Conservation (phyloP, 2,329 filamentous ascomycete species). For the Corynespora cassiicola region DNA sequence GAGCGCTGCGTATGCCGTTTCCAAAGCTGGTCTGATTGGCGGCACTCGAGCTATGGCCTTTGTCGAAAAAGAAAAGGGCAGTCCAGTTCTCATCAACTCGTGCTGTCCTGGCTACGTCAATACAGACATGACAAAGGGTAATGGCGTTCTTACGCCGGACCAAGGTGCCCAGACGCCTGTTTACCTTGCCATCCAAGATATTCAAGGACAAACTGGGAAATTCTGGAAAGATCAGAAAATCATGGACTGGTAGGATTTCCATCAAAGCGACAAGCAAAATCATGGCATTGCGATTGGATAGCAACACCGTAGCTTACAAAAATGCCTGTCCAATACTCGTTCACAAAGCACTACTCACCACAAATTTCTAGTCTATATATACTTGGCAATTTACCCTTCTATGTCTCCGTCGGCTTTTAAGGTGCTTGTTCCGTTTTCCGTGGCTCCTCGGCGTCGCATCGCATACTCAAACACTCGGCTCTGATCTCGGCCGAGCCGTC, state of each 20-base stretch:
- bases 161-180: slow-evolving; percentile 55
- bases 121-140: slow-evolving; percentile 56
- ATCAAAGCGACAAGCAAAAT: too few relatives aligned
- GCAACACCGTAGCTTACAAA: too few relatives aligned
- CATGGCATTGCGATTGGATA: too few relatives aligned
- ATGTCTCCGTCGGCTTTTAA: too few relatives aligned
- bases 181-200: slow-evolving; percentile 49
- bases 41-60: slow-evolving; percentile 48
- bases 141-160: slow-evolving; percentile 46
- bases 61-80: slow-evolving; percentile 40
- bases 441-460: too few relatives aligned
- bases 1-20: slow-evolving; percentile 57
- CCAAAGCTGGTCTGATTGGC: slow-evolving; percentile 53
- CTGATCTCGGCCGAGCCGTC: too few relatives aligned
- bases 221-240: slow-evolving; percentile 51
- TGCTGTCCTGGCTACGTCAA: slow-evolving; percentile 55
- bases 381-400: too few relatives aligned
- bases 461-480: too few relatives aligned
- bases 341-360: too few relatives aligned
- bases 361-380: too few relatives aligned
- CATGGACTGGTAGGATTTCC: slow-evolving; percentile 42
- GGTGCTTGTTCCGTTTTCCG: too few relatives aligned
- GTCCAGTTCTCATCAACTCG: slow-evolving; percentile 45
- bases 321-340: too few relatives aligned
- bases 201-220: slow-evolving; percentile 40